Evolutionary conservation across 441 rosid species (phyloP), one percentile per base, ranked within the genome.

Genomic region (Gossypium schwendimanii): DNA sequence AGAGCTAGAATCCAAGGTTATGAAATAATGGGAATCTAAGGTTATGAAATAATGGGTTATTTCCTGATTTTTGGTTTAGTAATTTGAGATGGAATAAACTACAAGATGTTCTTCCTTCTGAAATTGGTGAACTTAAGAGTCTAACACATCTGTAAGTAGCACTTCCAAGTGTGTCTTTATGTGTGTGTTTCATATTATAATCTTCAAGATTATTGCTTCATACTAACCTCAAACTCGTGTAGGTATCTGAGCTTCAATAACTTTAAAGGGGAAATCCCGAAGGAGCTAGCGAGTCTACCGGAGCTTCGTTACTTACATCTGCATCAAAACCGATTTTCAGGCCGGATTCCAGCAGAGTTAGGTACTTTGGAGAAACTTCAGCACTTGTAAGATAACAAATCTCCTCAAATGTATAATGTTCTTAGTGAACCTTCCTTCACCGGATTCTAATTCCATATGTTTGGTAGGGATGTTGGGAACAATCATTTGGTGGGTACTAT

Each of bases 221-320:
- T 60, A 60, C 21, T 68, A 21, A 54, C 47, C 31, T 17, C 59
- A 47, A 71, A 21, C 6, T 60, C 18, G 17, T 69, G 45, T 75
- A 94, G 98, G 73, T 89, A 88, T 74, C 77, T 92, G 85, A 91
- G 98, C 83, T 94, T 94, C 85, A 94, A 92, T 70, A 89, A 78
- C 76, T 92, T 94, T 73, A 94, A 92, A 77, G 98, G 98, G 69
- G 97, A 94, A 84, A 94, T 94, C 69, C 97, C 97, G 1, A 90
- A 79, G 78, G 98, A 94, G 82, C 82, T 94, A 47, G 97, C 96
- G 28, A 89, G 80, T 78, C 91, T 94, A 55, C 96, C 96, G 0
- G 96, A 89, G 76, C 98, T 92, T 64, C 91, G 94, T 7, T 92
- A 89, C 77, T 89, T 94, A 18, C 88, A 92, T 69, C 87, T 94